These are phyloP conservation scores for Suillus luteus DNA, from an alignment of 768 basidiomycete genomes.

Conservation along the genomic window DNA sequence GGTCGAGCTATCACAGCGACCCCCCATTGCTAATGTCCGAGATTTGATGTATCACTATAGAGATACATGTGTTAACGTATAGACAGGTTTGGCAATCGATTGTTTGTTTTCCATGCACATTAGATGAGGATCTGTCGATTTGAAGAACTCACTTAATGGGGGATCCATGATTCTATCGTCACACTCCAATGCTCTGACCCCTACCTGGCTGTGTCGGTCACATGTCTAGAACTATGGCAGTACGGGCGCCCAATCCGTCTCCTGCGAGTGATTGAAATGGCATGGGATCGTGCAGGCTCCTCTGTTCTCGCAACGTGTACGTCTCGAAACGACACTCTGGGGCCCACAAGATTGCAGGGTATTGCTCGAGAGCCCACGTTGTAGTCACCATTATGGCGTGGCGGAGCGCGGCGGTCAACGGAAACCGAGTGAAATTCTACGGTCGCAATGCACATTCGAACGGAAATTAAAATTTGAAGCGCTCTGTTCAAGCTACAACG, in stretches of 20 bases:
- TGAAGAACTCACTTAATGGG: neutral
- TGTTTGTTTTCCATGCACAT: neutral
- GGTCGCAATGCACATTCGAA: neutral
- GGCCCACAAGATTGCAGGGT: neutral
- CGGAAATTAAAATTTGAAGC: neutral
- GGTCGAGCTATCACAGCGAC: constrained; percentile 16
- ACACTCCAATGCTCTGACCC: neutral
- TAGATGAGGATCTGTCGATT: neutral
- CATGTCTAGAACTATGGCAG: neutral
- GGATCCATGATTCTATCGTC: neutral
- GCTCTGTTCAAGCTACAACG: neutral
- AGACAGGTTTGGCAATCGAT: neutral
- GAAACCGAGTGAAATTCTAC: neutral
- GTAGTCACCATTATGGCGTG: neutral
- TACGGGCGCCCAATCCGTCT: neutral
- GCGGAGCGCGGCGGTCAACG: neutral
- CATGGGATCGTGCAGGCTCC: neutral
- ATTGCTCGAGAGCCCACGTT: neutral
- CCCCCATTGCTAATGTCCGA: neutral
- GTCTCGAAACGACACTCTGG: neutral
- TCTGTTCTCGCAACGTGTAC: neutral
- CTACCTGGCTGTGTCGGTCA: neutral
- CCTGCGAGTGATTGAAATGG: neutral
- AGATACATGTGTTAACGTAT: neutral
- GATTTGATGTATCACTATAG: neutral